Evolutionary conservation across 352 stramenopile species (phyloP).

Genomic region (Globisporangium spinosum): DNA sequence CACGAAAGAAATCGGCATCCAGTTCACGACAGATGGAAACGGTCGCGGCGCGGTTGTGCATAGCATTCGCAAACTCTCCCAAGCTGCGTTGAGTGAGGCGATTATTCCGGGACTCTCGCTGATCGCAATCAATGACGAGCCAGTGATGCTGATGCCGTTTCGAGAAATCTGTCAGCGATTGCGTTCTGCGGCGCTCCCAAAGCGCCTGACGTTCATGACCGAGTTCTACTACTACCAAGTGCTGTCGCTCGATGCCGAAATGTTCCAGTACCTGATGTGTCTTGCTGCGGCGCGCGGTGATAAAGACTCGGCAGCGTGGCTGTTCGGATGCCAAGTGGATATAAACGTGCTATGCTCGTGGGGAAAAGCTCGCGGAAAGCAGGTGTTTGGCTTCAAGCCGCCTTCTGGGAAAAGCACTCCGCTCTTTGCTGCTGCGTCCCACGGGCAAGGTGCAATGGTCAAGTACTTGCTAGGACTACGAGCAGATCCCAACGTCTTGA

Average conservation of each 20-base stretch:
- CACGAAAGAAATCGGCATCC: constrained; percentile 78
- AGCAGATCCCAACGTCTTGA: constrained; percentile 53
- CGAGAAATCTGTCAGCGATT: constrained; percentile 67
- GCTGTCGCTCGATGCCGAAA: constrained; percentile 65
- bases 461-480: constrained; percentile 54
- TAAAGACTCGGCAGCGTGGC: constrained; percentile 57
- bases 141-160: constrained; percentile 76
- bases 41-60: constrained; percentile 73
- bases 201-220: constrained; percentile 79
- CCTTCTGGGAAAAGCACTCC: constrained; percentile 46
- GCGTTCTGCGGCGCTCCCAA: constrained; percentile 61
- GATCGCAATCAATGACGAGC: constrained; percentile 81
- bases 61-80: constrained; percentile 73
- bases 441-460: constrained; percentile 59
- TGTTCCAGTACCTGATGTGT: constrained; percentile 80
- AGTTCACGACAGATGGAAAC: constrained; percentile 77
- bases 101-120: constrained; percentile 71
- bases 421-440: constrained; percentile 60
- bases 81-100: constrained; percentile 66
- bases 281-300: constrained; percentile 68
- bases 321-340: constrained; percentile 48
- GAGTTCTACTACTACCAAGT: constrained; percentile 87
- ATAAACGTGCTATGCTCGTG: constrained; percentile 67
- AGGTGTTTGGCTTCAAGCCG: constrained; percentile 66
- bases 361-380: constrained; percentile 66